Percentiles rank a stretch among this genome's conserved stretches.
phyloP scores from a whole-genome alignment of 148 eudicot species.

The Spergularia marina region DNA sequence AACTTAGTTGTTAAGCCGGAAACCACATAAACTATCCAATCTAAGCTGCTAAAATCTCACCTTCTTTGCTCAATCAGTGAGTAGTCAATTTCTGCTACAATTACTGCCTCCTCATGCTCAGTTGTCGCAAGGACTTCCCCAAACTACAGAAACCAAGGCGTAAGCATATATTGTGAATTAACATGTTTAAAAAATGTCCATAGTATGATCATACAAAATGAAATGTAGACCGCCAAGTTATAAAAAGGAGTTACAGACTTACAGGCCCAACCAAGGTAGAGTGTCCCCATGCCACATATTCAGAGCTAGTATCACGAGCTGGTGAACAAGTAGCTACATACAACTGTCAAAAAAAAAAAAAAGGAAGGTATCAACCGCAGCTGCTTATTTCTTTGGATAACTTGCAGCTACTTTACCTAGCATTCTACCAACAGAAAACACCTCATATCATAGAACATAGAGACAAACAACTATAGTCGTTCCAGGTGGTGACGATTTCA shows the following conservation, averaged over 20 bases:
- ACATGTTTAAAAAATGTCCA: not conserved
- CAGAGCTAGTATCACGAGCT: conserved; percentile 42
- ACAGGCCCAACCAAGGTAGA: conserved; percentile 68
- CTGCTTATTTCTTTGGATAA: too few species aligned
- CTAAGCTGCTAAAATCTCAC: conserved; percentile 19
- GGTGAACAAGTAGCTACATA: conserved; percentile 60
- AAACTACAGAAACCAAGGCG: conserved; percentile 31
- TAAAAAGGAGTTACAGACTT: conserved; percentile 13
- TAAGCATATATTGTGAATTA: not conserved
- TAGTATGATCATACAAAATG: not conserved
- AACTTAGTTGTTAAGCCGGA: not conserved
- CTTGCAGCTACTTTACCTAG: too few species aligned
- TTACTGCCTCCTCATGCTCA: conserved; percentile 45
- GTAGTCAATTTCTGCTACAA: conserved; percentile 57
- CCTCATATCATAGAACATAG: too few species aligned
- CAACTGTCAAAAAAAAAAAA: too few species aligned
- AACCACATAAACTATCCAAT: not conserved
- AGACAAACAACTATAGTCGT: too few species aligned
- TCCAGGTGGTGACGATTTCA: too few species aligned
- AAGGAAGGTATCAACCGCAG: too few species aligned
- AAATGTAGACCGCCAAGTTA: not conserved
- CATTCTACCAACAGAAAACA: too few species aligned
- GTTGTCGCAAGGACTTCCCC: conserved; percentile 59
- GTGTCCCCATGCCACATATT: conserved; percentile 65
- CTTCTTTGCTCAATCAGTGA: conserved; percentile 42